A percentile compares a stretch with the other conserved stretches of the same genome.
Conservation (phyloP, 441 rosid species). For the Adansonia gregorii region DNA sequence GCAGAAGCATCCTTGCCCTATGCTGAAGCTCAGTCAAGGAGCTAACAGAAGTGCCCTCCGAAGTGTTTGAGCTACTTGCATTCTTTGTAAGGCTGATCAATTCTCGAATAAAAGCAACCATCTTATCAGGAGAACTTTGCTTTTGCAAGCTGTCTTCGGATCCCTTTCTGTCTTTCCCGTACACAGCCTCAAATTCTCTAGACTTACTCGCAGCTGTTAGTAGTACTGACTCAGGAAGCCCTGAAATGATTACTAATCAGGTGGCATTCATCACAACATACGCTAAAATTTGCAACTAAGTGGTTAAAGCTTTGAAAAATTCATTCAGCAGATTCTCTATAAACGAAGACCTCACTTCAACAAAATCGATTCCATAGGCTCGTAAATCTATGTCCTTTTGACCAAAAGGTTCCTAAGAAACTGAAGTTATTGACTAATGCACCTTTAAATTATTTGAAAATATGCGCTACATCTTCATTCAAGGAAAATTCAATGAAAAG, state of each 20-base stretch:
- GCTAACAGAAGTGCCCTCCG: conserved; percentile 27
- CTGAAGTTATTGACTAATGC: background rate
- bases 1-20: conserved; percentile 49
- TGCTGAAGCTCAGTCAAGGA: conserved; percentile 51
- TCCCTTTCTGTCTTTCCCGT: conserved; percentile 46
- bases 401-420: background rate
- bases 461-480: background rate
- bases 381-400: background rate
- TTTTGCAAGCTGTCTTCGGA: conserved; percentile 23
- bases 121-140: conserved; percentile 29
- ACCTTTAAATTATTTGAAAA: background rate
- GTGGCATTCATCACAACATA: background rate
- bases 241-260: conserved; percentile 47
- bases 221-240: conserved; percentile 75
- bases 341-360: background rate
- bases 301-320: background rate
- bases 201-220: conserved; percentile 74
- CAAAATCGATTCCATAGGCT: background rate
- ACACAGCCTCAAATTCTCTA: conserved; percentile 65
- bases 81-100: conserved; percentile 38
- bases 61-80: conserved; percentile 30
- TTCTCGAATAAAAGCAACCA: conserved; percentile 44
- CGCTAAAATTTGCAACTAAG: conserved; percentile 2
- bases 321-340: background rate
- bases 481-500: background rate